Conservation (phyloP, 75 land plant species). For the Gnetum montanum region DNA sequence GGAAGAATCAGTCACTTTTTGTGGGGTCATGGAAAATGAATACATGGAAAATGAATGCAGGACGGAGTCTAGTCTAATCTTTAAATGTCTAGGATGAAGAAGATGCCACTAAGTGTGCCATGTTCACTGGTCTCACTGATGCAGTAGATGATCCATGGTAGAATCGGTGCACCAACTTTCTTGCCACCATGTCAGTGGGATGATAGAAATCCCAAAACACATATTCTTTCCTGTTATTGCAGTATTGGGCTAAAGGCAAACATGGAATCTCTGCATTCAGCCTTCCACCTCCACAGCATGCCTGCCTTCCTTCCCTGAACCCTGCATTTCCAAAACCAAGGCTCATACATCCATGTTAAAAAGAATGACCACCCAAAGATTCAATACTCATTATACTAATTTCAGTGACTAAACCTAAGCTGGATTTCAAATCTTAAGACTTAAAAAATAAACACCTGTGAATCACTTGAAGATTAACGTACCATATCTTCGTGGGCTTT, state of each 20-base stretch:
- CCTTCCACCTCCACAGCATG: constrained; percentile 57
- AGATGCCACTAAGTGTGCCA: too few relatives aligned
- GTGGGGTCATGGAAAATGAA: too few relatives aligned
- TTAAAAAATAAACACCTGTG: too few relatives aligned
- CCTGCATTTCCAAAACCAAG: constrained; percentile 24
- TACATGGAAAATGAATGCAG: too few relatives aligned
- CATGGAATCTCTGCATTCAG: constrained; percentile 52
- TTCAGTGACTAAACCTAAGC: not conserved
- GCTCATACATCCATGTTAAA: too few relatives aligned
- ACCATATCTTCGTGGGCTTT: constrained; percentile 43
- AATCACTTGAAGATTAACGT: not conserved
- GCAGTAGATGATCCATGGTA: constrained; percentile 20
- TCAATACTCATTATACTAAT: not conserved
- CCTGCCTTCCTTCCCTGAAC: constrained; percentile 33
- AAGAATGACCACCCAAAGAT: not conserved
- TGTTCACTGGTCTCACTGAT: too few relatives aligned
- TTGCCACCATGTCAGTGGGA: constrained; percentile 39
- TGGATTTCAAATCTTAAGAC: too few relatives aligned
- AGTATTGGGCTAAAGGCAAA: constrained; percentile 27
- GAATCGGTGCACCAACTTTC: constrained; percentile 15
- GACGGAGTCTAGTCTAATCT: too few relatives aligned
- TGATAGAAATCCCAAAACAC: constrained; percentile 73
- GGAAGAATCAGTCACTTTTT: too few relatives aligned
- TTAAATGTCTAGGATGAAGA: too few relatives aligned
- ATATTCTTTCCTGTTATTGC: constrained; percentile 43